A percentile compares a stretch with the other conserved stretches of the same genome.
phyloP scores from a whole-genome alignment of 1,139 yeast genomes.

The Yamadazyma atmosphaerica region DNA sequence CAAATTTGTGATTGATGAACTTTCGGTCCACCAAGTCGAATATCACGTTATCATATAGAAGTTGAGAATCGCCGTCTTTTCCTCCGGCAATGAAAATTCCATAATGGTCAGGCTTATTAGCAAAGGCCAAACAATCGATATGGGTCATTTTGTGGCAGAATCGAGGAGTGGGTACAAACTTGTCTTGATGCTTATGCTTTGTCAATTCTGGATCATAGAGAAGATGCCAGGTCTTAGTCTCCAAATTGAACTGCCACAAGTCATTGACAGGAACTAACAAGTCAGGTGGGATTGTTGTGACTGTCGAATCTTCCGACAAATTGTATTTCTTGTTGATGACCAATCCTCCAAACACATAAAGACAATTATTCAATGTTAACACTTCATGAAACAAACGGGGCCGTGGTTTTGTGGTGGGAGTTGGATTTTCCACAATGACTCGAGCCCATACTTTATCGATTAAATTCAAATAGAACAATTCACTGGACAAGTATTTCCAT shows the following conservation, averaged over 20 bases:
- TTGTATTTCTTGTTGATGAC: constrained; percentile 18
- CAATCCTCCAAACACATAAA: constrained; percentile 68
- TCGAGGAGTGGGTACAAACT: constrained; percentile 41
- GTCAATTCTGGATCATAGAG: too few species aligned
- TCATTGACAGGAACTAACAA: constrained; percentile 55
- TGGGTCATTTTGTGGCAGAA: constrained; percentile 55
- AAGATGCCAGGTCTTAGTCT: constrained; percentile 50
- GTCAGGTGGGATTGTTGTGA: constrained; percentile 9
- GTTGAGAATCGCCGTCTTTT: constrained; percentile 40
- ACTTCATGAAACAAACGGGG: constrained; percentile 65
- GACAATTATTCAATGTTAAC: constrained; percentile 44
- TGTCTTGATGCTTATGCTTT: constrained; percentile 28
- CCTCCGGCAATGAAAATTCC: constrained; percentile 68
- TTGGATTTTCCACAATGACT: constrained; percentile 19
- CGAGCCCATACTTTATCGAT: constrained; percentile 58
- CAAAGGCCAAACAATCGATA: constrained; percentile 39
- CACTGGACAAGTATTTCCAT: constrained; percentile 53
- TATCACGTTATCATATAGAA: constrained; percentile 44
- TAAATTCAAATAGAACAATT: constrained; percentile 56
- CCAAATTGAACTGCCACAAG: constrained; percentile 64
- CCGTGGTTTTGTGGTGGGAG: constrained; percentile 31
- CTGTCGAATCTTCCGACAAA: constrained; percentile 8
- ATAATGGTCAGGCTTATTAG: constrained; percentile 47
- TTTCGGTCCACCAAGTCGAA: constrained; percentile 52
- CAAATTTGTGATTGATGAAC: constrained; percentile 37